Conservation (phyloP, 2,329 filamentous ascomycete genomes). For the Nemania sp. region DNA sequence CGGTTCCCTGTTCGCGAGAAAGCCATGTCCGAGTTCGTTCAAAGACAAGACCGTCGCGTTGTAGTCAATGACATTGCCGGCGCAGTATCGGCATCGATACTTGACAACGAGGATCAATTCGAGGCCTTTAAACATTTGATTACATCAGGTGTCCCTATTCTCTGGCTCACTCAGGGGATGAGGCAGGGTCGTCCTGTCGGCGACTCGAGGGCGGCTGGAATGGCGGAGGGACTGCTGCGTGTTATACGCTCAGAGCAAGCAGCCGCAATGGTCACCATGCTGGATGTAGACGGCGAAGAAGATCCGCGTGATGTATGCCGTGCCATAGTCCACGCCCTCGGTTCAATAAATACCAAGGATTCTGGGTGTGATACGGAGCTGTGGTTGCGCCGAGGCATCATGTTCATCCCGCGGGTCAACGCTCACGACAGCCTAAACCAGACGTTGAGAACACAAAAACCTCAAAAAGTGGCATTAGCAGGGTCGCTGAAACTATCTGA, state of each 20-base stretch:
- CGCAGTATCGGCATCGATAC: slow-evolving; percentile 13
- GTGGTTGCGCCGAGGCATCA: slow-evolving; percentile 31
- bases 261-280: slow-evolving; percentile 24
- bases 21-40: background rate
- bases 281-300: slow-evolving; percentile 30
- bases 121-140: slow-evolving; percentile 28
- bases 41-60: slow-evolving; percentile 10
- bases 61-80: slow-evolving; percentile 31
- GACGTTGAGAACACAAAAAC: background rate
- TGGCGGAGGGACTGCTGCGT: slow-evolving; percentile 36
- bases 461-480: background rate
- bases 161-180: slow-evolving; percentile 35
- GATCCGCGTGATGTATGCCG: slow-evolving; percentile 9
- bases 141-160: slow-evolving; percentile 20
- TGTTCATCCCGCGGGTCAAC: slow-evolving; percentile 27
- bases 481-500: slow-evolving; percentile 8
- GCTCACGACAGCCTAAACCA: slow-evolving; percentile 10
- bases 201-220: slow-evolving; percentile 15
- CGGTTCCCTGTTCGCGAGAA: background rate
- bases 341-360: slow-evolving; percentile 26
- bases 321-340: slow-evolving; percentile 17
- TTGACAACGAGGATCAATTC: slow-evolving; percentile 15
- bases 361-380: slow-evolving; percentile 34
- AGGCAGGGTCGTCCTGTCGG: slow-evolving; percentile 25
- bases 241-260: slow-evolving; percentile 37